Conservation (phyloP, 805 yeast genomes). For the Cyberlindnera subsufficiens region DNA sequence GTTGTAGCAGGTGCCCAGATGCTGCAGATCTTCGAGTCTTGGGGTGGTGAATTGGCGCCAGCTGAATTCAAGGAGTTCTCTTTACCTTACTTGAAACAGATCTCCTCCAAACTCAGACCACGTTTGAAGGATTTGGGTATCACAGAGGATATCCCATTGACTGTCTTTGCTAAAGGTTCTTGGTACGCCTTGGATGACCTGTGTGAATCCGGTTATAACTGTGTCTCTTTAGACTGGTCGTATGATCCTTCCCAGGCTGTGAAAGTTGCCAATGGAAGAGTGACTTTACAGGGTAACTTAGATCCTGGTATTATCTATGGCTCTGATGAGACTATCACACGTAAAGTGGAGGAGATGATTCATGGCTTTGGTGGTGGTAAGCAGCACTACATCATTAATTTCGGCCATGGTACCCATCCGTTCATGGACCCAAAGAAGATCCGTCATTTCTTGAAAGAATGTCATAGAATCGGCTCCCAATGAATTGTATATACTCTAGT, state of each 20-base stretch:
- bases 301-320: conserved; percentile 97
- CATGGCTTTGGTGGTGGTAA: conserved; percentile 92
- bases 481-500: conserved; percentile 10
- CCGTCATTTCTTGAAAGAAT: conserved; percentile 78
- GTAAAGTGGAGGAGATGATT: conserved; percentile 84
- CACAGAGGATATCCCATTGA: conserved; percentile 70
- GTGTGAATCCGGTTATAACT: conserved; percentile 75
- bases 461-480: conserved; percentile 69
- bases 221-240: conserved; percentile 91
- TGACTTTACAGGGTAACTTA: conserved; percentile 86
- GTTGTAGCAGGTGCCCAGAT: conserved; percentile 98
- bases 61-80: conserved; percentile 83
- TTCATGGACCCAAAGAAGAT: conserved; percentile 92
- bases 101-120: conserved; percentile 58
- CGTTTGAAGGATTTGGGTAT: conserved; percentile 71
- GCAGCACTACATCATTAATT: conserved; percentile 84
- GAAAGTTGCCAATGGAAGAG: conserved; percentile 64
- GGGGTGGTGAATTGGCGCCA: conserved; percentile 97
- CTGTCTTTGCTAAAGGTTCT: conserved; percentile 92
- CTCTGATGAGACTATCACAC: conserved; percentile 68
- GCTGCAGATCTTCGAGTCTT: conserved; percentile 93
- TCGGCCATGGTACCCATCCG: conserved; percentile 98
- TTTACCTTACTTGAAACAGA: conserved; percentile 79
- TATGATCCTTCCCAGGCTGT: conserved; percentile 84
- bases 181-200: conserved; percentile 92